Conservation (phyloP, 2,329 filamentous ascomycete genomes). For the Xylaria polymorpha region DNA sequence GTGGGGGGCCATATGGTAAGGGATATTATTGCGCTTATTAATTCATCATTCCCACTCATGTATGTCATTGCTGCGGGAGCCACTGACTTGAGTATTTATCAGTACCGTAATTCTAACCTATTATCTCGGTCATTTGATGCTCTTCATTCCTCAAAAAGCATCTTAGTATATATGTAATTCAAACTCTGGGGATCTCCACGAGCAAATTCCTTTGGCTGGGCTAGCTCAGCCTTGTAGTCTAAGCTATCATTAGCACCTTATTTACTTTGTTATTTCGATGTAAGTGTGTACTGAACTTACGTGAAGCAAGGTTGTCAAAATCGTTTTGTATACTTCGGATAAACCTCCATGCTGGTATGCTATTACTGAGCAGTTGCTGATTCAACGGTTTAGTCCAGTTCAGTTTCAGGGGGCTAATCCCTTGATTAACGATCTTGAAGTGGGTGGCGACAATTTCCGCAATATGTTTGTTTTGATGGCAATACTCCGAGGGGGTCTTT, state of each 20-base stretch:
- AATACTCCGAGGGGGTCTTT: constrained; percentile 23
- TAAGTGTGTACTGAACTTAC: constrained; percentile 3
- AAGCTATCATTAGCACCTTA: neutral
- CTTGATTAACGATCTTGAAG: constrained; percentile 32
- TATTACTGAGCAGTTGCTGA: constrained; percentile 29
- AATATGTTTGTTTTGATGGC: constrained; percentile 26
- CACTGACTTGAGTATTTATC: neutral
- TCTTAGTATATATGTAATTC: constrained; percentile 28
- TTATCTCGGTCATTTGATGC: neutral
- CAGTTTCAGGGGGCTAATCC: constrained; percentile 26
- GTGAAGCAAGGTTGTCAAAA: constrained; percentile 14
- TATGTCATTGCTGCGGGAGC: neutral
- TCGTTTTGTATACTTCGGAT: constrained; percentile 29
- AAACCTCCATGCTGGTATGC: constrained; percentile 12
- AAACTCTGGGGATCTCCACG: constrained; percentile 25
- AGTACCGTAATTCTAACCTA: neutral
- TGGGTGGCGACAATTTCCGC: constrained; percentile 25
- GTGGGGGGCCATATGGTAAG: no score
- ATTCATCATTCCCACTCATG: neutral
- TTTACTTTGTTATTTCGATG: no score
- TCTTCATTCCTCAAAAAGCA: constrained; percentile 26
- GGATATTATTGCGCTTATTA: neutral
- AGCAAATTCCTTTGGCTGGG: constrained; percentile 2
- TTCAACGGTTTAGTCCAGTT: constrained; percentile 30
- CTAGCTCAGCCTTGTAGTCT: constrained; percentile 27